phyloP scores from a whole-genome alignment of 2,329 filamentous ascomycete genomes.

The Aspergillus tamarii region DNA sequence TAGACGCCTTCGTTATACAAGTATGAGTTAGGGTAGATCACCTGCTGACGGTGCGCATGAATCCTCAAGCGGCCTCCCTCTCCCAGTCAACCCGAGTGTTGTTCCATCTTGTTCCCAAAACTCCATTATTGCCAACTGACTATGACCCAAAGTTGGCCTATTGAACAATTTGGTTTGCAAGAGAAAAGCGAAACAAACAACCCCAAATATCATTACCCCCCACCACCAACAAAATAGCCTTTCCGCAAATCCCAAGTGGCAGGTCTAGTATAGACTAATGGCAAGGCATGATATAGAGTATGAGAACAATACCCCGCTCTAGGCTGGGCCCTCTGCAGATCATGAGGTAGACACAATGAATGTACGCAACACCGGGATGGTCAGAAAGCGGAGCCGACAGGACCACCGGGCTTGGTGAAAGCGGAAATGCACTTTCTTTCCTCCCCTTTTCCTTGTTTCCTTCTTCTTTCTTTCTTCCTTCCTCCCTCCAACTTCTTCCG shows the following conservation, averaged over 20 bases:
- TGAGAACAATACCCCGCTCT: slow-evolving; percentile 75
- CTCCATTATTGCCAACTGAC: slow-evolving; percentile 79
- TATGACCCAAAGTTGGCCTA: slow-evolving; percentile 93
- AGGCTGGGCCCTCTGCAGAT: slow-evolving; percentile 60
- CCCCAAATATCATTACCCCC: too few relatives aligned
- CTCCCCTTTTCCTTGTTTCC: background rate
- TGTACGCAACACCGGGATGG: slow-evolving; percentile 28
- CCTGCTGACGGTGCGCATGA: slow-evolving; percentile 91
- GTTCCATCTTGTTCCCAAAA: slow-evolving; percentile 85
- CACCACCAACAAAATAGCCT: slow-evolving; percentile 69
- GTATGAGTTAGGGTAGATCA: slow-evolving; percentile 77
- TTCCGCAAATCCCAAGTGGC: slow-evolving; percentile 80
- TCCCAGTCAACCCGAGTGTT: slow-evolving; percentile 78
- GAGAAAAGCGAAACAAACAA: slow-evolving; percentile 84
- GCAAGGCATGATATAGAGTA: slow-evolving; percentile 78
- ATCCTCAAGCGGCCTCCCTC: slow-evolving; percentile 80
- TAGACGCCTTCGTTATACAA: slow-evolving; percentile 89
- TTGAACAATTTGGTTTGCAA: slow-evolving; percentile 76
- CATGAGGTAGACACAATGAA: slow-evolving; percentile 40
- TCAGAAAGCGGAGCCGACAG: slow-evolving; percentile 33
- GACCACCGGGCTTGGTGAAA: slow-evolving; percentile 53
- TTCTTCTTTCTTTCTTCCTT: too few relatives aligned
- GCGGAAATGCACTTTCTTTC: slow-evolving; percentile 25
- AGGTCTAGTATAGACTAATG: slow-evolving; percentile 83
- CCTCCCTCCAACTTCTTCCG: background rate